A percentile compares a stretch with the other conserved stretches of the same genome.
phyloP scores from a whole-genome alignment of 495 filamentous ascomycete species.

The Emericellopsis terricola region DNA sequence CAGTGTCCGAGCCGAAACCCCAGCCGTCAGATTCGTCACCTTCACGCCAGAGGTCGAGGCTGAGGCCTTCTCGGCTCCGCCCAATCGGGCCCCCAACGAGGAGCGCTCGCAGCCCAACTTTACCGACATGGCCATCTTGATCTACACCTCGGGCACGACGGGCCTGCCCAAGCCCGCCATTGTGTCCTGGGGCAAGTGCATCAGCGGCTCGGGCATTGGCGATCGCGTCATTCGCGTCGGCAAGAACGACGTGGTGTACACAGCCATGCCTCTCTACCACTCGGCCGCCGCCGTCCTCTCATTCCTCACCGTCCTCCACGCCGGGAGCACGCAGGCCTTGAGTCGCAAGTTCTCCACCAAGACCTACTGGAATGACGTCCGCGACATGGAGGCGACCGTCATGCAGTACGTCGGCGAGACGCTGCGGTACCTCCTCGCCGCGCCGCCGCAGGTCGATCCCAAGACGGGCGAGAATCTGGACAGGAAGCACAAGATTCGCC shows the following conservation, averaged over 20 bases:
- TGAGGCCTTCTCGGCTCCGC: conserved; percentile 36
- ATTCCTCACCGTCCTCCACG: conserved; percentile 37
- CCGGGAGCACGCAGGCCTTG: conserved; percentile 47
- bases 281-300: conserved; percentile 62
- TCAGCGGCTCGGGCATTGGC: conserved; percentile 33
- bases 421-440: conserved; percentile 71
- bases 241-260: conserved; percentile 57
- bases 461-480: conserved; percentile 56
- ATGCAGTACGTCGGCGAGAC: conserved; percentile 96
- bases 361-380: conserved; percentile 69
- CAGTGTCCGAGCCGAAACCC: conserved; percentile 20
- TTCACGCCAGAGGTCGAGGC: conserved; percentile 45
- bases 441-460: conserved; percentile 43
- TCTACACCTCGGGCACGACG: conserved; percentile 80
- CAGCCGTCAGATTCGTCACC: conserved; percentile 37
- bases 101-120: conserved; percentile 30
- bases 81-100: conserved; percentile 43
- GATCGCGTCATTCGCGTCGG: conserved; percentile 37
- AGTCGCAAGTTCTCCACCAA: conserved; percentile 68
- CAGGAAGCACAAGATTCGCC: conserved; percentile 51
- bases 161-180: conserved; percentile 85
- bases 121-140: conserved; percentile 51
- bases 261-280: conserved; percentile 93
- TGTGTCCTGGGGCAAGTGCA: conserved; percentile 56
- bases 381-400: conserved; percentile 52